These are phyloP conservation scores for Apiospora arundinis DNA, from an alignment of 2,329 filamentous ascomycete species.

Conservation along the genomic window DNA sequence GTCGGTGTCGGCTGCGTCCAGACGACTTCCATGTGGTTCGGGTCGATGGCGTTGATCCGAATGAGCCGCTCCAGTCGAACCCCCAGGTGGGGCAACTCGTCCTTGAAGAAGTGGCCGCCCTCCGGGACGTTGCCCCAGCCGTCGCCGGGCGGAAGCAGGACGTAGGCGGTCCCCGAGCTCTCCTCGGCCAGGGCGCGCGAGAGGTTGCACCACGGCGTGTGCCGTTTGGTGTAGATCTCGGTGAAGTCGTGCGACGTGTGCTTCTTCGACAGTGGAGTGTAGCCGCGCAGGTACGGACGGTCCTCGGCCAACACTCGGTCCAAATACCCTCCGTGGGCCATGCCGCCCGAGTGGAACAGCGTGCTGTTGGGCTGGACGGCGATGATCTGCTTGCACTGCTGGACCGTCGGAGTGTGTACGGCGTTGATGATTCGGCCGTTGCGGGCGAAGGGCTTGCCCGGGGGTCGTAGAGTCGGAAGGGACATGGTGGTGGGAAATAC, in stretches of 20 bases:
- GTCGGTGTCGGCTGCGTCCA: neutral
- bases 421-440: neutral
- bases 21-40: neutral
- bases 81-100: neutral
- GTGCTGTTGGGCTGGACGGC: neutral
- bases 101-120: neutral
- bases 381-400: neutral
- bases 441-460: neutral
- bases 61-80: neutral
- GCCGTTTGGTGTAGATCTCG: neutral
- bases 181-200: neutral
- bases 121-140: neutral
- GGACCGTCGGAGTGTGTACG: neutral
- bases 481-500: too few species aligned
- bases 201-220: neutral
- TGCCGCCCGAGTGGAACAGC: conserved; percentile 14
- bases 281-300: neutral
- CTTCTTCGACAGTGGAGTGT: neutral
- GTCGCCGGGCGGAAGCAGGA: neutral
- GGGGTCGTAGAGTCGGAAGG: too few species aligned
- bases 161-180: neutral
- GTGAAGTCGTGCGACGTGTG: neutral
- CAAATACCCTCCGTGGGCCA: neutral
- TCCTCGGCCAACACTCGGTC: neutral
- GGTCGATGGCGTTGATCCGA: neutral